phyloP scores from a whole-genome alignment of 305 asterid species.

The Fraxinus paxiana region DNA sequence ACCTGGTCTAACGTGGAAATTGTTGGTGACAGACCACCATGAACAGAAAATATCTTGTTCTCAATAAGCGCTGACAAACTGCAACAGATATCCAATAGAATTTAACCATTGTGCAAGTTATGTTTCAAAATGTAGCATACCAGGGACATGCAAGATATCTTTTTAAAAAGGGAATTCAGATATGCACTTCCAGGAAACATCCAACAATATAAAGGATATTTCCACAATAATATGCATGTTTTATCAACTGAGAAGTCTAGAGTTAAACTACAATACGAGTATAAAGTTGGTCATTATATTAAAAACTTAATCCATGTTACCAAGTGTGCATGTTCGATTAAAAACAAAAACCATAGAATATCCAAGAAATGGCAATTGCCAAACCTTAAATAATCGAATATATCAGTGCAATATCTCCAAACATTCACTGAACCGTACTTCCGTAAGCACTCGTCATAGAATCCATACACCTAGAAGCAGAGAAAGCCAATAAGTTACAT shows the following conservation, averaged over 20 bases:
- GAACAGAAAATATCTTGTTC: slow-evolving; percentile 64
- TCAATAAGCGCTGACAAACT: slow-evolving; percentile 64
- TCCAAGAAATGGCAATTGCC: slow-evolving; percentile 27
- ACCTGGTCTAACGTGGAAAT: slow-evolving; percentile 88
- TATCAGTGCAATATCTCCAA: slow-evolving; percentile 98
- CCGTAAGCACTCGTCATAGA: slow-evolving; percentile 95
- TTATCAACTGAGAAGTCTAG: neutral
- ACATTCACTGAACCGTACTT: slow-evolving; percentile 88
- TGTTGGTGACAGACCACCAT: slow-evolving; percentile 58
- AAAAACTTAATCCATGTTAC: slow-evolving; percentile 2
- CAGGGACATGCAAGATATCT: neutral
- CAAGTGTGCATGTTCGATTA: slow-evolving; percentile 4
- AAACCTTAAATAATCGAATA: slow-evolving; percentile 92
- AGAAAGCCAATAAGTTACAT: slow-evolving; percentile 19
- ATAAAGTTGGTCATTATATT: neutral
- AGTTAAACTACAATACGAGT: neutral
- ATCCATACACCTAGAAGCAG: slow-evolving; percentile 78
- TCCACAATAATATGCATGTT: neutral
- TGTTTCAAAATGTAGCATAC: slow-evolving; percentile 8
- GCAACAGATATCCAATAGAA: slow-evolving; percentile 24
- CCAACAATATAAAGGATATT: neutral
- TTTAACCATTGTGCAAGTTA: slow-evolving; percentile 9
- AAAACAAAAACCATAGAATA: slow-evolving; percentile 16
- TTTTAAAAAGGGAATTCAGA: neutral
- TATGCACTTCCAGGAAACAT: slow-evolving; percentile 5